Base-by-base conservation (phyloP, 371 early-diverging fungal species). In the Entomophthora muscae region DNA sequence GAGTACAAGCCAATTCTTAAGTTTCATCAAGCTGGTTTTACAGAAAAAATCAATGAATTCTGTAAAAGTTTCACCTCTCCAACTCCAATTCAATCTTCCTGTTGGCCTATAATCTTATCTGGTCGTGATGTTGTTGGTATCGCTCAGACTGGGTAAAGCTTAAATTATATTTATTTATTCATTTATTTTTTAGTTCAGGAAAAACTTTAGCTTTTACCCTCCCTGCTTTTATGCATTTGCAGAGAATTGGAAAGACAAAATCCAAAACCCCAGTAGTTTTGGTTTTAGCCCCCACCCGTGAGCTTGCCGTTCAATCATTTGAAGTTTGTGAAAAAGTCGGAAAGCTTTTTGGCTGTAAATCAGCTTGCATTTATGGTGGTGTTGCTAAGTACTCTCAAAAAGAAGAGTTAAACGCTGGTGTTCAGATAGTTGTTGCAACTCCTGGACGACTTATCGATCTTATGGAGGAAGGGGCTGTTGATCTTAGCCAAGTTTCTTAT, bases 71-170 rank as follows among this genome's bases (percentile, higher is more conserved):
- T 94, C 74, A 72, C 80, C 24, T 76, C 77, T 22, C 98, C 99
- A 1, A 98, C 98, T 2, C 86, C 97, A 2, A 98, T 99, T 65
- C 99, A 99, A 78, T 86, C 93, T 7, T 89, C 91, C 58, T 97
- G 93, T 70, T 88, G 88, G 87, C 88, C 89, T 31, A 73, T 83
- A 57, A 74, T 84, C 29, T 72, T 86, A 29, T 76, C 81, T 55
- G 85, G 84, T 29, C 79, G 84, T 61, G 84, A 88, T 71, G 70
- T 93, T 54, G 71, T 90, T 17, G 85, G 85, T 71, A 84, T 88
- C 68, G 90, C 90, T 22, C 88, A 86, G 64, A 91, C 90, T 64
- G 92, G 90, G 70, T 84, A 82, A 52, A 63, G 63, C 23, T 54
- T 17, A 24, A 29, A 27, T 64, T 53, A 30, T 53, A 57, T 54